Evolutionary conservation across 2,329 filamentous ascomycete genomes (phyloP), one percentile per base, ranked within the genome.

Genomic region (Truncatella angustata): DNA sequence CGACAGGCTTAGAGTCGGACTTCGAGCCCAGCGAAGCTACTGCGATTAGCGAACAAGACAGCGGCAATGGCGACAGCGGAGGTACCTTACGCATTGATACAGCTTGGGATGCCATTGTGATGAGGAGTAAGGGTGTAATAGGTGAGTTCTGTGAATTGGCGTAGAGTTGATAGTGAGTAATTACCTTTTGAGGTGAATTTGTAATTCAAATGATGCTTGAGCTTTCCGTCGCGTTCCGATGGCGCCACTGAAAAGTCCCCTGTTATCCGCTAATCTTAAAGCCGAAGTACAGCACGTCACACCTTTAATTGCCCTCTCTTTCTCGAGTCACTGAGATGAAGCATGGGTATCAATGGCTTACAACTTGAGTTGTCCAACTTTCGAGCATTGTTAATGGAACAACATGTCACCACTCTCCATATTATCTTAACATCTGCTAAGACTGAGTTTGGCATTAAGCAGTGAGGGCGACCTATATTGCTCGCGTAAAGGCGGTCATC

Each of bases 21-120:
- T 59, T 63, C 34, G 60, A 52, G 16, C 58, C 56, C 30, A 65
- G 54, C 11, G 62, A 66, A 49, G 63, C 65, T 67, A 46, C 23
- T 50, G 28, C 14, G 35, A n/a, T 32, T 26, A 50, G 37, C 26
- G 14, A 21, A 21, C 14, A 9, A 14, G 7, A 21, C 24, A 10
- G 23, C 16, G 12, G 12, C 24, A 10, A 18, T 14, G 12, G 12
- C 9, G 21, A 14, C 10, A 14, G 5, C 14, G n/a, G 20, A 20
- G 28, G 28, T 20, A 12, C 5, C 49, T 45, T 51, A 51, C 49
- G 49, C 49, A 51, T 51, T 37, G 49, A 40, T 20, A 43, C 37
- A 44, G 49, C 49, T 51, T 51, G 37, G 4, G 49, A 43, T 34
- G 49, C 37, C 49, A 51, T 51, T 44, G 37, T 26, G 28, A 34